Evolutionary conservation across 371 early-diverging fungal species (phyloP).

Genomic region (Syncephalastrum contaminatum): DNA sequence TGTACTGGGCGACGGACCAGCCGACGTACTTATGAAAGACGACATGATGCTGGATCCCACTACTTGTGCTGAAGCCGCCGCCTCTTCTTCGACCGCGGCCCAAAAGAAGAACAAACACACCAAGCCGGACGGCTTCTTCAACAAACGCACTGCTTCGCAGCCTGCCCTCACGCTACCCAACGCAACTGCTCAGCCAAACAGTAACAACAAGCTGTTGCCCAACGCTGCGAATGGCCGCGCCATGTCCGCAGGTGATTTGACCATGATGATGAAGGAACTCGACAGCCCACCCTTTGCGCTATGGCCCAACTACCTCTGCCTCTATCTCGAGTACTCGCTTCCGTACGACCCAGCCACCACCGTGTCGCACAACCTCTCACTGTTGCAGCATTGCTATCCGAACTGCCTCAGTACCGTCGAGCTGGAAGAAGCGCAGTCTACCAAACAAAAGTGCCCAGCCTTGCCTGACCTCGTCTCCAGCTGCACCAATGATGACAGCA

Average conservation of each 20-base stretch:
- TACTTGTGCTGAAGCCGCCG: neutral
- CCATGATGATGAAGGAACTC: slow-evolving; percentile 5
- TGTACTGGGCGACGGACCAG: slow-evolving; percentile 4
- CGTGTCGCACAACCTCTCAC: slow-evolving; percentile 35
- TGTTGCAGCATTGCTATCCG: slow-evolving; percentile 41
- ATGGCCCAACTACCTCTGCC: slow-evolving; percentile 52
- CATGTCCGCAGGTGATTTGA: slow-evolving; percentile 7
- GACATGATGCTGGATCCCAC: slow-evolving; percentile 6
- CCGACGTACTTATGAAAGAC: neutral
- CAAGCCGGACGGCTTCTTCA: slow-evolving; percentile 2
- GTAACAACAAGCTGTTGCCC: slow-evolving; percentile 5
- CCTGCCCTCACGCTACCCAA: slow-evolving; percentile 5
- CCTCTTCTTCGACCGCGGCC: neutral
- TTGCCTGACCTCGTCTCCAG: slow-evolving; percentile 19
- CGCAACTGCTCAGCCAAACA: slow-evolving; percentile 1
- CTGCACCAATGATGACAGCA: slow-evolving; percentile 3
- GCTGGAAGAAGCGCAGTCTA: slow-evolving; percentile 9
- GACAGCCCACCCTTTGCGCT: slow-evolving; percentile 9
- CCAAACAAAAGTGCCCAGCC: slow-evolving; percentile 36
- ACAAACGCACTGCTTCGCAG: slow-evolving; percentile 7
- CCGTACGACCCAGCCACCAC: slow-evolving; percentile 40
- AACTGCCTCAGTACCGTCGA: slow-evolving; percentile 20
- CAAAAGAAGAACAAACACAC: slow-evolving; percentile 1
- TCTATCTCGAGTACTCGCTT: slow-evolving; percentile 41
- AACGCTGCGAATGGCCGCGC: neutral